These are phyloP conservation scores for Chaetomium fimeti DNA, from an alignment of 495 filamentous ascomycete genomes.

Conservation along the genomic window DNA sequence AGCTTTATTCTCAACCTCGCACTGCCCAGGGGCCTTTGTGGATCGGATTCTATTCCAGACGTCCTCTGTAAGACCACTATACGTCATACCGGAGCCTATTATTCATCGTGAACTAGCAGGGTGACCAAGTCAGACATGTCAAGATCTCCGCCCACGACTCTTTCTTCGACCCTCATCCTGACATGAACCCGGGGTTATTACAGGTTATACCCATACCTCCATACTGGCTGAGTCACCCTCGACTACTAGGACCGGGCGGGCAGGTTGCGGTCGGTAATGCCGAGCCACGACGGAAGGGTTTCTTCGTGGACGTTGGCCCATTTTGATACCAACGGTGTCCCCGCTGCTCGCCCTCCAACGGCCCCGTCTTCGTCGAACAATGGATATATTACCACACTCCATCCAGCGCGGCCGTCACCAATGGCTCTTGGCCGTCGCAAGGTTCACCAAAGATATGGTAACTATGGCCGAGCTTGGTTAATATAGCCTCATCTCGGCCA, in stretches of 20 bases:
- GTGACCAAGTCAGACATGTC: neutral
- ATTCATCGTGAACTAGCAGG: neutral
- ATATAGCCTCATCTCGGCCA: conserved; percentile 28
- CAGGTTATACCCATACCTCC: neutral
- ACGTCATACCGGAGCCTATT: neutral
- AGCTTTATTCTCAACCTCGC: neutral
- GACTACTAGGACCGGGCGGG: neutral
- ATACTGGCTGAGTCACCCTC: neutral
- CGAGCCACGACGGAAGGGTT: neutral
- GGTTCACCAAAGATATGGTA: neutral
- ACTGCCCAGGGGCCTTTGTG: neutral
- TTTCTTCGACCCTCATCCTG: too few relatives aligned
- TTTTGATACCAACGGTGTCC: neutral
- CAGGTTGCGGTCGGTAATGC: neutral
- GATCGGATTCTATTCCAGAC: neutral
- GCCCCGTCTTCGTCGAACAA: neutral
- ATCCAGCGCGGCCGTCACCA: too few relatives aligned
- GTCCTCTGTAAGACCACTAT: neutral
- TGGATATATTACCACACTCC: neutral
- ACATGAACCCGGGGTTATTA: too few relatives aligned
- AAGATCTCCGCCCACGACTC: neutral
- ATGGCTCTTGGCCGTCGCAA: neutral
- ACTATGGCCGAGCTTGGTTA: conserved; percentile 9
- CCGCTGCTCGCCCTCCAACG: neutral
- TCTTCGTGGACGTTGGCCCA: neutral